Base-by-base conservation (phyloP, 352 stramenopile species). In the Pythium plurisporium region DNA sequence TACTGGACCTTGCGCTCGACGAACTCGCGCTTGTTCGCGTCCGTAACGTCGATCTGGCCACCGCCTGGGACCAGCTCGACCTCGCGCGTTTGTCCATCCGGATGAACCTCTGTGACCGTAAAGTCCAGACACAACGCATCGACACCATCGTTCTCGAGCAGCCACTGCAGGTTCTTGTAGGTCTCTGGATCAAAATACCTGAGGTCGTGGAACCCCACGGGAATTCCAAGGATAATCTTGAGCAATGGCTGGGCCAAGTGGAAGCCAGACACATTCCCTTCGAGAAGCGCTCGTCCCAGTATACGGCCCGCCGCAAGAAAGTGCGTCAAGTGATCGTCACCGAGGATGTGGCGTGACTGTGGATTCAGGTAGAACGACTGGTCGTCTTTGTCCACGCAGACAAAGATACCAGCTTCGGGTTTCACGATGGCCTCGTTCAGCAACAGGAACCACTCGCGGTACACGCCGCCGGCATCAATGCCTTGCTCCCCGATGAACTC, bases 11-110 rank as follows among this genome's bases (percentile, higher is more conserved):
- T 88, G 29, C 84, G 81, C 46, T 98, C 84, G n/a, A 98, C 60
- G 59, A 95, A 99, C 66, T 97, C 76, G 4, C 75, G 73, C 47
- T 98, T 91, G 77, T 99, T 99, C 37, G 89, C 87, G 53, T 98
- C 95, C 5, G 87, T 98, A 7, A 99, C 90, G 8, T 83, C 69
- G 23, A 98, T 55, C 25, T 86, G 59, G 30, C 67, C 17, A 29
- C 64, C 64, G 15, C 58, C 30, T 2, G 37, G 52, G 30, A 64
- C 43, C 31, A 87, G 64, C 42, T 87, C 76, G 49, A 72, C 67
- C 70, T 85, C 22, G 62, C 17, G 85, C 72, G 23, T 79, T 84
- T 60, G 23, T 73, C 48, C 17, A 61, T 62, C 7, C 69, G 65
- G 12, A 55, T 65, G 40, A 29, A 71, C 52, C 48, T 82, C 68